Evolutionary conservation across 1,284 basidiomycete species (phyloP), one percentile per base, ranked within the genome.

Genomic region (Golubevia sp.): DNA sequence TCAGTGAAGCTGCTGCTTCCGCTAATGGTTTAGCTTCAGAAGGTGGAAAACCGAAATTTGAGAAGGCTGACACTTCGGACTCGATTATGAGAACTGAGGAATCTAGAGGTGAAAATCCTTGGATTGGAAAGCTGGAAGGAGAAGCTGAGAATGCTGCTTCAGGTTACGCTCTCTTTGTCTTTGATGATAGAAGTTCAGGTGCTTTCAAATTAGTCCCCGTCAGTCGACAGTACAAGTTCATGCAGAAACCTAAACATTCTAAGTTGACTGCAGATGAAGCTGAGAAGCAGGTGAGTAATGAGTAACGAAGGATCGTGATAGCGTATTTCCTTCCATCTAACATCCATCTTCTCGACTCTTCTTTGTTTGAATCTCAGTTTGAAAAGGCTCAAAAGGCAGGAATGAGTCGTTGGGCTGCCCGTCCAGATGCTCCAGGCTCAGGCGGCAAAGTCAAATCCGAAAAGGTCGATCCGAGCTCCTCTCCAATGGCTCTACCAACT

Each of bases 61-160:
- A 50, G 44, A 34, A 58, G 34, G n/a, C n/a, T n/a, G n/a, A n/a
- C n/a, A n/a, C n/a, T n/a, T n/a, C n/a, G n/a, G 53, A 26, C 21
- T 23, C 18, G 7, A 44, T 30, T 13, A 49, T 23, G 56, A 63
- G 54, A 21, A 54, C 24, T 26, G 21, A n/a, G 56, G 59, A 26
- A 59, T 18, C 23, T 38, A 59, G 21, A 34, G 21, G n/a, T 23
- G 76, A 82, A 56, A 74, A 78, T 54, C 80, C 80, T 7, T 83
- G 80, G 80, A 68, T 83, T 52, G 80, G 80, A 18, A 81, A 79
- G 66, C 71, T 83, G 2, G 80, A 83, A 34, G 80, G 80, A 24
- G 80, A 80, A 48, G 61, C 53, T 7, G 50, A 61, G 20, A 61
- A 30, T 51, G 60, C 26, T 73, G 71, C 75, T 2, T 76, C 73